Evolutionary conservation across 495 filamentous ascomycete genomes (phyloP).

Genomic region (Cudoniella acicularis): DNA sequence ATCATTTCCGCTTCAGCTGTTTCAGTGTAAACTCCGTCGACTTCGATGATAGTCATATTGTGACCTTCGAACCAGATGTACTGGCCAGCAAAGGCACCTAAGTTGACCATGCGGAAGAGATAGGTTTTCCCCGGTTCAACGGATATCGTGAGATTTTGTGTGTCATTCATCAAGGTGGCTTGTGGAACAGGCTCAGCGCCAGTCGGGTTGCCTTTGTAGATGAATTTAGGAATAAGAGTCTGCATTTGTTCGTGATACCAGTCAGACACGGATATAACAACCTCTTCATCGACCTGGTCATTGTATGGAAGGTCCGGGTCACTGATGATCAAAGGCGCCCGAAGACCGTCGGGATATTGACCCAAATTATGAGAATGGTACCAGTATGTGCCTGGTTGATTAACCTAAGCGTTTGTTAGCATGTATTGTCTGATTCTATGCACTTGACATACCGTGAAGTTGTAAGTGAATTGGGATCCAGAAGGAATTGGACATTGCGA

Average conservation of each 20-base stretch:
- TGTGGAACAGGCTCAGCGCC: slow-evolving; percentile 65
- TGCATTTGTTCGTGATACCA: slow-evolving; percentile 45
- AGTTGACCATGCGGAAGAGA: slow-evolving; percentile 71
- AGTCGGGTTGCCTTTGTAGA: slow-evolving; percentile 54
- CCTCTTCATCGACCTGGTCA: slow-evolving; percentile 55
- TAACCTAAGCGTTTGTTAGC: slow-evolving; percentile 30
- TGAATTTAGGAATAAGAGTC: slow-evolving; percentile 50
- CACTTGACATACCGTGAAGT: slow-evolving; percentile 64
- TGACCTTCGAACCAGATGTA: slow-evolving; percentile 76
- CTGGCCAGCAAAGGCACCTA: slow-evolving; percentile 64
- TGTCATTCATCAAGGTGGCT: slow-evolving; percentile 35
- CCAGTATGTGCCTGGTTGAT: slow-evolving; percentile 69
- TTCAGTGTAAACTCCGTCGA: slow-evolving; percentile 53
- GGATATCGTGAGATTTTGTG: slow-evolving; percentile 47
- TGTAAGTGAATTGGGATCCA: slow-evolving; percentile 63
- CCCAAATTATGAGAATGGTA: slow-evolving; percentile 62
- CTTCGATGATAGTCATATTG: slow-evolving; percentile 54
- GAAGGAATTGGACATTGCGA: slow-evolving; percentile 68
- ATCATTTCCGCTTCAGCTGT: slow-evolving; percentile 55
- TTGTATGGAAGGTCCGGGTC: slow-evolving; percentile 52
- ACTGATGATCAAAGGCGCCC: slow-evolving; percentile 58
- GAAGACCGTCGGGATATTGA: slow-evolving; percentile 64
- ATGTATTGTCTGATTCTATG: slow-evolving; percentile 30
- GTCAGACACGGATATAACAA: slow-evolving; percentile 53
- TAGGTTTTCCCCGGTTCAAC: slow-evolving; percentile 76